Base-by-base conservation (phyloP, 1,139 yeast species). In the Kodamaea sp. region DNA sequence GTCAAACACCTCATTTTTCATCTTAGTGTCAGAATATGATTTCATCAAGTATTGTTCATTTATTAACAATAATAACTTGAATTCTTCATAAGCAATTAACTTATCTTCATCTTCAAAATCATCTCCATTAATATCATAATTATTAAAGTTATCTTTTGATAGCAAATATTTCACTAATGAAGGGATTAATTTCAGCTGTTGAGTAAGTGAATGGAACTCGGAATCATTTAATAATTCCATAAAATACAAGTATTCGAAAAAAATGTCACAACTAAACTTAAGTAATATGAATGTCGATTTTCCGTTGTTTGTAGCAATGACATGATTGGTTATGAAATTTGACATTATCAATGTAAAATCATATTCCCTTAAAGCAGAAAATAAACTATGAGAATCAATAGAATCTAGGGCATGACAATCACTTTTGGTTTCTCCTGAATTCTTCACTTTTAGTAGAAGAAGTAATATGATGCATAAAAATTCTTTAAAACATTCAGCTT, bases 1-100 rank as follows among this genome's bases (percentile, higher is more conserved):
- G 31, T 72, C 70, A 52, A 76, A 72, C 3, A 79, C 81, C 42
- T 65, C 65, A 51, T 79, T 78, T 34, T 63, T 60, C 27, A 69
- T 53, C 6, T 55, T 53, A 9, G 60, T 40, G 25, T 42, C 39
- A 7, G 62, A 53, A 46, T 65, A 70, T 24, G 78, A 73, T 32
- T 71, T 70, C 79, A 87, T 83, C 76, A 89, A 76, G 57, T 79
- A 89, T 57, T 89, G 96, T 56, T 89, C 96, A 57, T 88, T 88
- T 15, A 89, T 66, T 2, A 87, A 78, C 34, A 89, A 65, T 7
- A 88, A 60, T n/a, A 86, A 65, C 53, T 83, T 83, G 64, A 88
- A 83, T 49, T 82, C 81, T 31, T 86, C 79, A 48, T 80, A 80
- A 38, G 87, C 85, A 43, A 76, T 73, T n/a, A 66, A 52, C 34